phyloP scores from a whole-genome alignment of 2,329 filamentous ascomycete species.

The Claviceps sp. region DNA sequence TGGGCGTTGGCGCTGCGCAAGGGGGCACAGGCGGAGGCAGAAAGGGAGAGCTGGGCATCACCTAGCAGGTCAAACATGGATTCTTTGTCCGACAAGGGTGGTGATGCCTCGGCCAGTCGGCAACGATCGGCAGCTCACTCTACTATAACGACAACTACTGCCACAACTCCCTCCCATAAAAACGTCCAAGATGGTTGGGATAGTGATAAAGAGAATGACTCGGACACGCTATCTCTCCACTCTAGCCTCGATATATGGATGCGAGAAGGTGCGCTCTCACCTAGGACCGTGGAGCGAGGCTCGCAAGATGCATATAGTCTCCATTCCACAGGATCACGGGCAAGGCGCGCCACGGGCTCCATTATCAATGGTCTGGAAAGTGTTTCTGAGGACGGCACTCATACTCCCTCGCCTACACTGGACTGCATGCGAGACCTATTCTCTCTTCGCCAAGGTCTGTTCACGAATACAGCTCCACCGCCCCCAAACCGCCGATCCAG shows the following conservation, averaged over 20 bases:
- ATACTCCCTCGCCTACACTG: constrained; percentile 13
- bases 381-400: constrained; percentile 11
- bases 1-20: not conserved
- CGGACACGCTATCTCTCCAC: constrained; percentile 25
- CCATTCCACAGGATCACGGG: constrained; percentile 23
- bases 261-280: constrained; percentile 35
- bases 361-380: constrained; percentile 29
- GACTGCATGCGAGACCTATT: constrained; percentile 35
- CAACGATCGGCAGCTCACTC: constrained; percentile 36
- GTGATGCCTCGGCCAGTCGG: constrained; percentile 18
- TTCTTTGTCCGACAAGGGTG: constrained; percentile 9
- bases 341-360: constrained; percentile 29
- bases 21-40: not conserved
- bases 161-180: constrained; percentile 22
- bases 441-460: constrained; percentile 26
- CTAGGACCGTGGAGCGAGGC: constrained; percentile 13
- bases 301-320: constrained; percentile 45
- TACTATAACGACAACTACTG: no score
- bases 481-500: constrained; percentile 41
- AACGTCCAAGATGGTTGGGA: constrained; percentile 29
- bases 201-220: constrained; percentile 25
- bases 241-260: constrained; percentile 47
- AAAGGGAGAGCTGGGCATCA: constrained; percentile 4
- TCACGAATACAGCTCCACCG: constrained; percentile 28
- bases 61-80: constrained; percentile 1